A percentile compares a stretch with the other conserved stretches of the same genome.
phyloP scores from a whole-genome alignment of 306 rosid species.

The Abrus precatorius region DNA sequence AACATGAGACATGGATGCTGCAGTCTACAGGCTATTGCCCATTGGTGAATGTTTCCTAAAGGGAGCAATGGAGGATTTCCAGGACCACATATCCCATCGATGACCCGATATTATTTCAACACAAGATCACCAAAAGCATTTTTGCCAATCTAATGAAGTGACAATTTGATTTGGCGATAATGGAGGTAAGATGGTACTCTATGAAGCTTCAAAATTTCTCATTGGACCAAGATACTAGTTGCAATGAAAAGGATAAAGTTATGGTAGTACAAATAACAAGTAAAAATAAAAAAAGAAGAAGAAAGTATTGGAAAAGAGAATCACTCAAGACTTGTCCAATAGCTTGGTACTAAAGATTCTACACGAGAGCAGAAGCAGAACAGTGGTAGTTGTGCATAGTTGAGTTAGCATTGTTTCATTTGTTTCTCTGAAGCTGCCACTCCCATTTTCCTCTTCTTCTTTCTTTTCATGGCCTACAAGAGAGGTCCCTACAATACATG shows the following conservation, averaged over 20 bases:
- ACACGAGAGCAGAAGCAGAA: constrained; percentile 46
- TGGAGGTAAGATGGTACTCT: constrained; percentile 49
- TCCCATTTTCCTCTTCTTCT: constrained; percentile 40
- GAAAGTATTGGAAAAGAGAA: constrained; percentile 56
- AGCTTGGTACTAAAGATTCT: constrained; percentile 61
- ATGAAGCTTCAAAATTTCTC: constrained; percentile 48
- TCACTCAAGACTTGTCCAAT: constrained; percentile 61
- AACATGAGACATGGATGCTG: constrained; percentile 45
- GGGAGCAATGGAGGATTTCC: constrained; percentile 43
- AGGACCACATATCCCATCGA: constrained; percentile 53
- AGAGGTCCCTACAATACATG: constrained; percentile 56
- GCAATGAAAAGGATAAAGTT: constrained; percentile 41
- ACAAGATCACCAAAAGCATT: constrained; percentile 30
- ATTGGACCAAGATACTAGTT: constrained; percentile 51
- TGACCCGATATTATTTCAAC: constrained; percentile 35
- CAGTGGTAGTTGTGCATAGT: constrained; percentile 27
- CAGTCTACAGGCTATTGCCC: constrained; percentile 34
- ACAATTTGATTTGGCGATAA: constrained; percentile 42
- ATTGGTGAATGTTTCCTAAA: constrained; percentile 42
- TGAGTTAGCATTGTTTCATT: constrained; percentile 48
- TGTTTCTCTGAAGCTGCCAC: constrained; percentile 52
- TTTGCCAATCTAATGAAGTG: constrained; percentile 43
- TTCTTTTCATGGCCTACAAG: constrained; percentile 50
- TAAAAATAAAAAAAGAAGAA: background rate
- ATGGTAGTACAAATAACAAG: constrained; percentile 19